Evolutionary conservation across 129 eudicot species (phyloP).

Genomic region (Saussurea involucrata): DNA sequence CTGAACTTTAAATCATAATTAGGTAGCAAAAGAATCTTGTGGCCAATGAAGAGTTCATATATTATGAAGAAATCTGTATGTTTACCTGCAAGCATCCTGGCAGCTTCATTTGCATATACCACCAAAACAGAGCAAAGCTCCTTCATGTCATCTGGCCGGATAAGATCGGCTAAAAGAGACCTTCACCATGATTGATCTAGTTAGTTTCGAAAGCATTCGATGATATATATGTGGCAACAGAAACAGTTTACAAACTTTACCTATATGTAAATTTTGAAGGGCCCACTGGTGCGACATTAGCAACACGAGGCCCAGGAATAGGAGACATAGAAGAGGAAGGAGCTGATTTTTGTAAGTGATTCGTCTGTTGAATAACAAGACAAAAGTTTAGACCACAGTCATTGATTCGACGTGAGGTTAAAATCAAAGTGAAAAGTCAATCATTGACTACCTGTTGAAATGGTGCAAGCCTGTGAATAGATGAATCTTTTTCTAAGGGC

Average conservation of each 20-base stretch:
- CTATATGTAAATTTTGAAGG: conserved; percentile 85
- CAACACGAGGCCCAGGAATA: conserved; percentile 47
- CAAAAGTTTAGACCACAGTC: neutral
- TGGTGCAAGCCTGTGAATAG: conserved; percentile 45
- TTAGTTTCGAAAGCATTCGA: conserved; percentile 18
- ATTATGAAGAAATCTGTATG: neutral
- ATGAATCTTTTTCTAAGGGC: conserved; percentile 48
- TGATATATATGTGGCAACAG: neutral
- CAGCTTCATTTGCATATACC: conserved; percentile 80
- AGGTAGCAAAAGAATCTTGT: neutral
- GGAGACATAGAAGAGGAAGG: conserved; percentile 51
- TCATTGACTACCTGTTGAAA: conserved; percentile 54
- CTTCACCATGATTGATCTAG: conserved; percentile 33
- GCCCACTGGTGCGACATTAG: conserved; percentile 48
- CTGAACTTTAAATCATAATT: neutral
- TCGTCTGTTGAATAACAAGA: conserved; percentile 36
- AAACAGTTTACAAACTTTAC: conserved; percentile 29
- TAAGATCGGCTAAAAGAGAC: conserved; percentile 86
- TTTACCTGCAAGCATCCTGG: conserved; percentile 69
- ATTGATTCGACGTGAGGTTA: neutral
- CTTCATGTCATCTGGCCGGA: conserved; percentile 80
- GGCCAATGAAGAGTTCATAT: conserved; percentile 1
- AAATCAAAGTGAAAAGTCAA: conserved; percentile 10
- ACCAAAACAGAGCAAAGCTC: conserved; percentile 90
- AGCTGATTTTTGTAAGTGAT: conserved; percentile 45